A percentile compares a stretch with the other conserved stretches of the same genome.
Evolutionary conservation across 2,329 filamentous ascomycete genomes (phyloP).

Genomic region (Setomelanomma holmii): DNA sequence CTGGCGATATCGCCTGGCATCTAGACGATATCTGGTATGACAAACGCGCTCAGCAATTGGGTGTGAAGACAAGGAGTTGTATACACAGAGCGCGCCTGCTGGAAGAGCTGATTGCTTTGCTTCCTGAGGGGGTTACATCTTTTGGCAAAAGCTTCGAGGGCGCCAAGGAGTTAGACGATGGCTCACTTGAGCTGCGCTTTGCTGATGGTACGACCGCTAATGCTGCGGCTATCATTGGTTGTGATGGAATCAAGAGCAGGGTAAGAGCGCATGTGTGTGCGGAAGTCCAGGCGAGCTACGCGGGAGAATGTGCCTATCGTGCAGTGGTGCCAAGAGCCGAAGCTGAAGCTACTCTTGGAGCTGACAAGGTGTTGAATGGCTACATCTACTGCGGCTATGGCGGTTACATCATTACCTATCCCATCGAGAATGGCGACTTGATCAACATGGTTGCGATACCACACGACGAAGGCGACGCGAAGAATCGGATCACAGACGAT

Average conservation of each 20-base stretch:
- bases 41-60: slow-evolving; percentile 6
- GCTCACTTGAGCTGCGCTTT: slow-evolving; percentile 41
- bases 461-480: slow-evolving; percentile 11
- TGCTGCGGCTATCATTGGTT: slow-evolving; percentile 62
- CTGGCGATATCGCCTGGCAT: slow-evolving; percentile 26
- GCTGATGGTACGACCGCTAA: slow-evolving; percentile 52
- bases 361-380: slow-evolving; percentile 56
- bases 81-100: slow-evolving; percentile 34
- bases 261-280: slow-evolving; percentile 59
- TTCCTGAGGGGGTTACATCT: slow-evolving; percentile 22
- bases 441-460: slow-evolving; percentile 56
- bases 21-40: slow-evolving; percentile 17
- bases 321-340: slow-evolving; percentile 65
- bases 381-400: slow-evolving; percentile 64
- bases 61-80: slow-evolving; percentile 23
- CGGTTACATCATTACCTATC: slow-evolving; percentile 67
- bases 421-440: slow-evolving; percentile 61
- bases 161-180: slow-evolving; percentile 19
- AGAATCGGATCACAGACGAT: slow-evolving; percentile 12
- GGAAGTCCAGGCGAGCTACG: slow-evolving; percentile 58
- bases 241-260: slow-evolving; percentile 68
- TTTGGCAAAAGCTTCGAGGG: slow-evolving; percentile 28
- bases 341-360: slow-evolving; percentile 56
- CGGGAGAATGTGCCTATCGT: slow-evolving; percentile 66
- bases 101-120: slow-evolving; percentile 26